Evolutionary conservation across 225 moss, liverwort and hornwort species (phyloP).

Genomic region (Antitrichia curtipendula): DNA sequence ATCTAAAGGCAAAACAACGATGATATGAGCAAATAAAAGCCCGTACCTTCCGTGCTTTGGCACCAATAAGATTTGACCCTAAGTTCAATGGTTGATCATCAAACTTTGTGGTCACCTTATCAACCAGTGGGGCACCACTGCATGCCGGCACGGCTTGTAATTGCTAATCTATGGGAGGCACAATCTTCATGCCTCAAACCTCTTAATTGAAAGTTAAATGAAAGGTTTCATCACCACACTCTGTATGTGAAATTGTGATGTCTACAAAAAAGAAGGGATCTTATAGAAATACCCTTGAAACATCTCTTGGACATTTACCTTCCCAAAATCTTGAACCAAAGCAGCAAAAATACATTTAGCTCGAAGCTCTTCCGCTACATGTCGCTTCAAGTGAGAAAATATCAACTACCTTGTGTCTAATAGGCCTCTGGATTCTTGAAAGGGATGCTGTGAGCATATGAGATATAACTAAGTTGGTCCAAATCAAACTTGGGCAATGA

Average conservation of each 20-base stretch:
- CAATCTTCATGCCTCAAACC: not conserved
- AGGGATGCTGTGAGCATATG: too few relatives aligned
- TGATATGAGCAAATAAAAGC: too few relatives aligned
- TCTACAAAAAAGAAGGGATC: accelerated
- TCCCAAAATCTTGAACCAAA: not conserved
- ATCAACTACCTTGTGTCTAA: too few relatives aligned
- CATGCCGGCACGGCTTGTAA: accelerated
- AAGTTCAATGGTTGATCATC: not conserved
- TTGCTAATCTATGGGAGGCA: not conserved
- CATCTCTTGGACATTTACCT: not conserved
- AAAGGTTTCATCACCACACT: not conserved
- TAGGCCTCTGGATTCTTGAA: too few relatives aligned
- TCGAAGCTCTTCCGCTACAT: accelerated
- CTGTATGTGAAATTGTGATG: accelerated
- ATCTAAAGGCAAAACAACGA: too few relatives aligned
- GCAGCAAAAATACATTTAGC: not conserved
- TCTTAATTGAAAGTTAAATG: not conserved
- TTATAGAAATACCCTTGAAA: not conserved
- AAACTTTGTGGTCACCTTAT: not conserved
- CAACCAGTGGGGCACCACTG: not conserved
- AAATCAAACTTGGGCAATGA: too few relatives aligned
- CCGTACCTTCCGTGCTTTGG: accelerated
- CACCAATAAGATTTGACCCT: not conserved
- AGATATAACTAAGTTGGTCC: too few relatives aligned
- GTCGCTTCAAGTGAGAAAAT: not conserved